phyloP scores from a whole-genome alignment of 805 yeast genomes.

The Pichia deserticola region DNA sequence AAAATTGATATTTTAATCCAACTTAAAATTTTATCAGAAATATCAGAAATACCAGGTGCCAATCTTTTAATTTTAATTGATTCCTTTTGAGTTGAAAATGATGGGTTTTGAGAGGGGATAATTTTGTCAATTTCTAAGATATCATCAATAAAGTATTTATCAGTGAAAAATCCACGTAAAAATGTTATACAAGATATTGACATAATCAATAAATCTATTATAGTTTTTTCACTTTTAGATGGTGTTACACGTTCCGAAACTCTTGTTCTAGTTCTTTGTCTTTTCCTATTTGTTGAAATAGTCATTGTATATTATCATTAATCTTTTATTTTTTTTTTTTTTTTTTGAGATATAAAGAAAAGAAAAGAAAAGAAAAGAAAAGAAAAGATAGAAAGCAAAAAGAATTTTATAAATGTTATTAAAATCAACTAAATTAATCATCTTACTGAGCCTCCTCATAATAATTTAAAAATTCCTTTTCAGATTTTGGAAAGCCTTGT shows the following conservation, averaged over 20 bases:
- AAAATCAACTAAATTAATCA: too few relatives aligned
- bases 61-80: conserved; percentile 43
- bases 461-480: too few relatives aligned
- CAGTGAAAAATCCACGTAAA: conserved; percentile 50
- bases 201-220: conserved; percentile 43
- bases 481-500: too few relatives aligned
- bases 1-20: conserved; percentile 49
- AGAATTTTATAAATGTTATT: too few relatives aligned
- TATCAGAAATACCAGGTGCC: conserved; percentile 36
- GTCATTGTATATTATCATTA: too few relatives aligned
- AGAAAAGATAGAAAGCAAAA: too few relatives aligned
- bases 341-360: not conserved
- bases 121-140: conserved; percentile 33
- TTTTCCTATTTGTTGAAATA: not conserved
- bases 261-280: conserved; percentile 4
- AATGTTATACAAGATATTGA: conserved; percentile 52
- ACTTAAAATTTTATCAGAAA: conserved; percentile 41
- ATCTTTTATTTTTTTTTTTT: too few relatives aligned
- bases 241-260: conserved; percentile 17
- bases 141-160: conserved; percentile 44
- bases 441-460: not conserved
- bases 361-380: not conserved
- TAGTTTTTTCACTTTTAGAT: conserved; percentile 34
- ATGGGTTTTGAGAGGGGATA: conserved; percentile 13
- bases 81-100: not conserved